Evolutionary conservation across 495 filamentous ascomycete genomes (phyloP).

Genomic region (Penicillium maclennaniae): DNA sequence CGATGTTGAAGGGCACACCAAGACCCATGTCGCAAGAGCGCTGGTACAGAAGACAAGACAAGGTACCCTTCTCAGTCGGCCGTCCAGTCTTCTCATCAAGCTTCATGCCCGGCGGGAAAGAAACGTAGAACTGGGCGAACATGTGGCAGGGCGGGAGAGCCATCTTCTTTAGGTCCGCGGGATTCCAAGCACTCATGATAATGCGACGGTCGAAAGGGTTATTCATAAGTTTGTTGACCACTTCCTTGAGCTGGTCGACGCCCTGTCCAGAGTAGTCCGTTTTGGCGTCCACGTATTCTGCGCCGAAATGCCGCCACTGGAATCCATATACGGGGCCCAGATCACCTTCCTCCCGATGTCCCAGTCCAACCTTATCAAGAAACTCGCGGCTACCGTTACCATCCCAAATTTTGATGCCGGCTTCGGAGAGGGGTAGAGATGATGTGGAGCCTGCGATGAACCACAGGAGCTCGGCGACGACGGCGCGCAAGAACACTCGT

Average conservation of each 20-base stretch:
- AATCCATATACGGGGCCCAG: slow-evolving; percentile 97
- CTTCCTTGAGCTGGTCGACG: slow-evolving; percentile 84
- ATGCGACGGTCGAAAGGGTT: slow-evolving; percentile 86
- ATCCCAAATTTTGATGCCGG: slow-evolving; percentile 96
- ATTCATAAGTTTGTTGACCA: slow-evolving; percentile 74
- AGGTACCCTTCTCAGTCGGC: slow-evolving; percentile 50
- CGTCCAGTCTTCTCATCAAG: slow-evolving; percentile 36
- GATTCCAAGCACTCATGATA: slow-evolving; percentile 92
- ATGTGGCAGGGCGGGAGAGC: slow-evolving; percentile 96
- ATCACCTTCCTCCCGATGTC: slow-evolving; percentile 77
- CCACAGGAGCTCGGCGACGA: slow-evolving; percentile 94
- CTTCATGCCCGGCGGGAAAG: slow-evolving; percentile 54
- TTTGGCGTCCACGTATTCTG: slow-evolving; percentile 72
- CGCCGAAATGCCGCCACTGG: slow-evolving; percentile 98
- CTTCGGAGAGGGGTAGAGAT: slow-evolving; percentile 63
- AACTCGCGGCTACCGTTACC: slow-evolving; percentile 87
- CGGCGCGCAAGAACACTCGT: slow-evolving; percentile 87
- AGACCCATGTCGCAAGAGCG: slow-evolving; percentile 96
- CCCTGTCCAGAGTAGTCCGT: slow-evolving; percentile 86
- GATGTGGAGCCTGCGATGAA: slow-evolving; percentile 85
- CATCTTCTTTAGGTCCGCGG: slow-evolving; percentile 80
- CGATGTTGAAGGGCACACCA: slow-evolving; percentile 97
- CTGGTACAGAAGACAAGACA: slow-evolving; percentile 88
- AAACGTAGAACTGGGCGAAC: slow-evolving; percentile 98
- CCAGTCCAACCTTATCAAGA: slow-evolving; percentile 78